Conservation (phyloP, 225 moss, liverwort and hornwort genomes). For the Pseudisothecium myosuroides region DNA sequence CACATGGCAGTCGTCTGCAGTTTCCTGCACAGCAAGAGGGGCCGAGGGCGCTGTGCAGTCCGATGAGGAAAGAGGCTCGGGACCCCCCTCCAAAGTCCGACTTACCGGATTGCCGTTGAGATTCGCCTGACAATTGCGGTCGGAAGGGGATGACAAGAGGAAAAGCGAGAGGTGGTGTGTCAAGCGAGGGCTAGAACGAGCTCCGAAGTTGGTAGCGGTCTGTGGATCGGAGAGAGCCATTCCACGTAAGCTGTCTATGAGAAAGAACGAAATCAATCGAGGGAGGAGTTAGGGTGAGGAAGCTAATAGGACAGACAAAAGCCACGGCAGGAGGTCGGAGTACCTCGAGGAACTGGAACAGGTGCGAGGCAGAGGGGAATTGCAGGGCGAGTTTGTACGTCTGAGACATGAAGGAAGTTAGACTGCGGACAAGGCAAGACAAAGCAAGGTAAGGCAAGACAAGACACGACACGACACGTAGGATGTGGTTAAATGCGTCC, state of each 20-base stretch:
- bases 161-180: not conserved
- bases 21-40: not conserved
- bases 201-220: not conserved
- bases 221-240: not conserved
- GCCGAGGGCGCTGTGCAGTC: not conserved
- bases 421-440: not conserved
- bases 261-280: not conserved
- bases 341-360: not conserved
- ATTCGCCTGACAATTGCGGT: not conserved
- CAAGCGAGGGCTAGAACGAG: not conserved
- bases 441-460: not conserved
- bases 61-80: not conserved
- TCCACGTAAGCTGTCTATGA: not conserved
- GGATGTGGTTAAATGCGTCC: not conserved
- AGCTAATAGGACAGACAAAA: too few relatives aligned
- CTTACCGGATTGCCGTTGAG: not conserved
- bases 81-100: not conserved
- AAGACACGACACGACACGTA: not conserved
- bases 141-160: not conserved
- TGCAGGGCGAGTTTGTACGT: not conserved
- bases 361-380: not conserved
- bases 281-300: not conserved
- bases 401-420: not conserved
- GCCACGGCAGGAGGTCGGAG: not conserved
- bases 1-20: not conserved